A percentile compares a stretch with the other conserved stretches of the same genome.
Conservation (phyloP, 805 yeast genomes). For the Lipomyces spencermartinsiae region DNA sequence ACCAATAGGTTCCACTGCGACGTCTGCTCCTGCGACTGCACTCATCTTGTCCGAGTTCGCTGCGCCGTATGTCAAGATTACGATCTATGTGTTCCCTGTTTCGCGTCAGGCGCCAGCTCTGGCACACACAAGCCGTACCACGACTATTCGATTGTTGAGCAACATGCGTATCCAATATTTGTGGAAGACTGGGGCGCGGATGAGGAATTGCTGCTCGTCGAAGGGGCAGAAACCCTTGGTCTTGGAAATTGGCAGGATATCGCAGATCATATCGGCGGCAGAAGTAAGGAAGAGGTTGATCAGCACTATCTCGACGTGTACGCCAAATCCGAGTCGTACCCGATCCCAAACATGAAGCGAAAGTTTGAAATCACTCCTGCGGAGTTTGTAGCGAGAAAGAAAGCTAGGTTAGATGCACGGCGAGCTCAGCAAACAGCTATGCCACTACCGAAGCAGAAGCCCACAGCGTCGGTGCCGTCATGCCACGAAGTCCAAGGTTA, state of each 20-base stretch:
- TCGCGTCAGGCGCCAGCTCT: constrained; percentile 78
- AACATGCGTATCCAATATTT: constrained; percentile 92
- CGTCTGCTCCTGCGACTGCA: constrained; percentile 94
- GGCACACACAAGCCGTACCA: constrained; percentile 94
- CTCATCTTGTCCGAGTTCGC: constrained; percentile 84
- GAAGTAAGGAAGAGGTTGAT: constrained; percentile 90
- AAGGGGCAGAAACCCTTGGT: constrained; percentile 91
- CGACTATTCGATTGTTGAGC: constrained; percentile 89
- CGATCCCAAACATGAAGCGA: constrained; percentile 84
- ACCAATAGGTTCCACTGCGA: constrained; percentile 80
- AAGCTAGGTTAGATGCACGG: constrained; percentile 72
- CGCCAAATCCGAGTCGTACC: constrained; percentile 73
- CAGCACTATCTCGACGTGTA: constrained; percentile 79
- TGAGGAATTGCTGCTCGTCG: constrained; percentile 86
- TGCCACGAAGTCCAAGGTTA: constrained; percentile 97
- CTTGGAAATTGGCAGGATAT: constrained; percentile 98
- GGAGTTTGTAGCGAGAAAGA: constrained; percentile 71
- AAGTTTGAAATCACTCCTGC: constrained; percentile 71
- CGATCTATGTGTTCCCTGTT: constrained; percentile 97
- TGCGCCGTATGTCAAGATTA: constrained; percentile 95
- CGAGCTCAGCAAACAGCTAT: constrained; percentile 61
- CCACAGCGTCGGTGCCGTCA: constrained; percentile 90
- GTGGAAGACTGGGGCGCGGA: constrained; percentile 91
- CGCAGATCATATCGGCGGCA: constrained; percentile 93
- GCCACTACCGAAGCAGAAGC: constrained; percentile 84